phyloP scores from a whole-genome alignment of 2,329 filamentous ascomycete species.

The Sporothrix phasma region DNA sequence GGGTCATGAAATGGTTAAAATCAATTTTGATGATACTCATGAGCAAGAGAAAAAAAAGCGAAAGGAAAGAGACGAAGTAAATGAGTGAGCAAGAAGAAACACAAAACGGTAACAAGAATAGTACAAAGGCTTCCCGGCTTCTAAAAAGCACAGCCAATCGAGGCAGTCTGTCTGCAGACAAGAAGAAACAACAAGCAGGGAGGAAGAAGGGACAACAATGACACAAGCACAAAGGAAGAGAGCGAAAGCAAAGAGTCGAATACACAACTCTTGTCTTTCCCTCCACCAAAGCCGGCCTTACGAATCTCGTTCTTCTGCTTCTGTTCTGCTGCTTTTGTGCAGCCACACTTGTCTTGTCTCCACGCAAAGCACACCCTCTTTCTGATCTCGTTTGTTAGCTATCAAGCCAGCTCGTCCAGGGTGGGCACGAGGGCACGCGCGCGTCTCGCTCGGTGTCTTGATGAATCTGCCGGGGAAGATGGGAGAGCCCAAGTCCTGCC shows the following conservation, averaged over 20 bases:
- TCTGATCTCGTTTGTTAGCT: neutral
- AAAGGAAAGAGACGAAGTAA: slow-evolving; percentile 28
- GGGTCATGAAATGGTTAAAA: slow-evolving; percentile 18
- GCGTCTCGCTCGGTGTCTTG: neutral
- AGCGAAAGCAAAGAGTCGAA: neutral
- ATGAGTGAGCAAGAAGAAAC: slow-evolving; percentile 28
- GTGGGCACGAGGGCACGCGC: neutral
- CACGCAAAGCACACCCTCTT: neutral
- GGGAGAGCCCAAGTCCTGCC: neutral
- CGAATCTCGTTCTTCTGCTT: neutral
- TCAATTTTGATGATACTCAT: slow-evolving; percentile 21
- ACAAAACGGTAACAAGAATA: slow-evolving; percentile 41
- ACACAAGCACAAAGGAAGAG: slow-evolving; percentile 6
- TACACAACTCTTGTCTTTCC: slow-evolving; percentile 8
- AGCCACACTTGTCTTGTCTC: slow-evolving; percentile 8
- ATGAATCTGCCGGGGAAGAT: neutral
- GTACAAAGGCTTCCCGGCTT: slow-evolving; percentile 14
- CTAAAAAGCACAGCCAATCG: slow-evolving; percentile 5
- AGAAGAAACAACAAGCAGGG: neutral
- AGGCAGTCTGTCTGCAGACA: neutral
- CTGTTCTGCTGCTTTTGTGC: neutral
- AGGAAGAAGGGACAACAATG: neutral
- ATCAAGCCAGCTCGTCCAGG: neutral
- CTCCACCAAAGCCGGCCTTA: slow-evolving; percentile 11
- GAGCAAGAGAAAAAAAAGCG: slow-evolving; percentile 8